Evolutionary conservation across 148 eudicot species (phyloP), one percentile per base, ranked within the genome.

Genomic region (Camellia lanceoleosa): DNA sequence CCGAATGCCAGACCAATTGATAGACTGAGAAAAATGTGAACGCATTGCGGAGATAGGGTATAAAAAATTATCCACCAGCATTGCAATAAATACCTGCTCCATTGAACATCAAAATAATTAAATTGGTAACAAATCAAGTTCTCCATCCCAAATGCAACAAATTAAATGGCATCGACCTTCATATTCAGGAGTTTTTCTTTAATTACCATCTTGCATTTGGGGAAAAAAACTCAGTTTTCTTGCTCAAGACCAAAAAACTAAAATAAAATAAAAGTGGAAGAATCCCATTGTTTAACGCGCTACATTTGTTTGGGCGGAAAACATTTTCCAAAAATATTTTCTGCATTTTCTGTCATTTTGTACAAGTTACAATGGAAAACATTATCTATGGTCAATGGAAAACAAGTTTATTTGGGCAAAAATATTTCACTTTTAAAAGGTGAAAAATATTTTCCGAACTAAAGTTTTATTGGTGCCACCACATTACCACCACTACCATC

Each of bases 1-100:
- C 76, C 93, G 87, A 64, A 93, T 96, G 72, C 99, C 98, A 60
- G 99, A 96, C 98, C 99, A 96, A 66, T 96, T 87, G 76, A 96
- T 93, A 67, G 94, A 92, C 83, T 91, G 94, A 38, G 95, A 87
- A 83, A 93, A 91, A 87, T 93, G 94, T 30, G 99, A 96, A 38
- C 92, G 86, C 14, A 93, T 15, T 47, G 99, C 98, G 4, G 97
- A 93, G 41, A 96, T 42, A 13, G 99, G 97, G 78, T 93, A 93
- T 69, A 93, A 79, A 74, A 93, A 93, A 80, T 96, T 96, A 71
- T 96, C 98, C 68, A 96, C 98, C 82, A 96, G 87, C 92, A 96
- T 91, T 51, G 99, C 97, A 74, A 93, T 78, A 80, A 93, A 96
- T 68, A 96, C 97, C 99, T 96, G 99, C 78, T 23, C 75, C 84